Conservation (phyloP, 306 rosid species). For the Gynostemma pentaphyllum region DNA sequence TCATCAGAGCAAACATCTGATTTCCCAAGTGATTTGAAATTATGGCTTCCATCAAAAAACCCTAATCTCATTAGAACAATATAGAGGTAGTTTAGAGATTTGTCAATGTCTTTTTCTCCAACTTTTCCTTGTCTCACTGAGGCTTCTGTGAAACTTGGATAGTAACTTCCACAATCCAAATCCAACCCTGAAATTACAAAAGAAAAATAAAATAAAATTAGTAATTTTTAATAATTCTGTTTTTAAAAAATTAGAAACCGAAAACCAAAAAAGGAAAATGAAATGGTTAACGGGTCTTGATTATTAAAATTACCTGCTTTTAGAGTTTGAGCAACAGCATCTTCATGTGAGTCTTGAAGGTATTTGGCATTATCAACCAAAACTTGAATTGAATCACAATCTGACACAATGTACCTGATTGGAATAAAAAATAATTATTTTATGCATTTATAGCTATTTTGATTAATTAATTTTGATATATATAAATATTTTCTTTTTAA, state of each 20-base stretch:
- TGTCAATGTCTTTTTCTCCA: constrained; percentile 41
- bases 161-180: constrained; percentile 56
- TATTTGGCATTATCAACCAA: constrained; percentile 37
- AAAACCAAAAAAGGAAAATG: no score
- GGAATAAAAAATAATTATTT: not conserved
- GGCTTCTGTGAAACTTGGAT: constrained; percentile 39
- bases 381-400: constrained; percentile 70
- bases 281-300: no score
- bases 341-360: constrained; percentile 54
- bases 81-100: constrained; percentile 61
- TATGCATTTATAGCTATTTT: not conserved
- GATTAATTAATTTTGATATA: not conserved
- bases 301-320: constrained; percentile 54
- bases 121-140: constrained; percentile 53
- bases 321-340: constrained; percentile 76
- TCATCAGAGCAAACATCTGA: constrained; percentile 47
- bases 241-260: not conserved
- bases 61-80: constrained; percentile 70
- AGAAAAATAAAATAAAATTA: not conserved
- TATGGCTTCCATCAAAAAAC: constrained; percentile 57
- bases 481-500: not conserved
- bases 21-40: constrained; percentile 51
- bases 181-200: constrained; percentile 50
- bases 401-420: constrained; percentile 64
- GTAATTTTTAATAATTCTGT: no score